Evolutionary conservation across 2,329 filamentous ascomycete genomes (phyloP).

Genomic region (Ophiognomonia clavigignenti-juglandacearum): DNA sequence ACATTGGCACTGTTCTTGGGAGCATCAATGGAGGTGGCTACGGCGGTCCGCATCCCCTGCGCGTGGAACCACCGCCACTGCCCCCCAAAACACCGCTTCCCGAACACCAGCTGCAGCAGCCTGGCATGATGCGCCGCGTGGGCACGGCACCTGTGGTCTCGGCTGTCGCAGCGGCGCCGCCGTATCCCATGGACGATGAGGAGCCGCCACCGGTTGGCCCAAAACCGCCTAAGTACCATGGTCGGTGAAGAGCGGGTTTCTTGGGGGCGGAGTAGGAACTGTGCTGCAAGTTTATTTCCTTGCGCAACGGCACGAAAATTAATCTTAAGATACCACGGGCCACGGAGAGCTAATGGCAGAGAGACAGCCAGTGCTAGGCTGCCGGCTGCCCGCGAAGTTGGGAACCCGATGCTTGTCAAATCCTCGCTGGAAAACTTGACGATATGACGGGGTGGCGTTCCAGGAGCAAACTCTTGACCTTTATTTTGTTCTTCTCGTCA

Average conservation of each 20-base stretch:
- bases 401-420: neutral
- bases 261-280: too few relatives aligned
- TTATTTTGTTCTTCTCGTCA: neutral
- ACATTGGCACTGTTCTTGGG: too few relatives aligned
- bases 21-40: constrained; percentile 29
- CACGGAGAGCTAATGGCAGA: neutral
- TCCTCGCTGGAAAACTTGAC: neutral
- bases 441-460: constrained; percentile 5
- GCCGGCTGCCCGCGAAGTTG: too few relatives aligned
- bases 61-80: constrained; percentile 62
- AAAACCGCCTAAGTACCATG: constrained; percentile 67
- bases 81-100: constrained; percentile 74
- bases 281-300: too few relatives aligned
- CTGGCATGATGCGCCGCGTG: constrained; percentile 25
- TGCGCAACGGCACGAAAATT: too few relatives aligned
- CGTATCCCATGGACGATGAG: constrained; percentile 76
- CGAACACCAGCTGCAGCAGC: constrained; percentile 32
- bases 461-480: too few relatives aligned
- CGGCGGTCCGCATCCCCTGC: constrained; percentile 23
- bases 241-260: constrained; percentile 34
- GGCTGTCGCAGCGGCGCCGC: constrained; percentile 36
- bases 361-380: too few relatives aligned
- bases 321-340: neutral
- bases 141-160: constrained; percentile 11
- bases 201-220: constrained; percentile 77